Conservation (phyloP, 1,284 basidiomycete genomes). For the Leccinum pachyderme region DNA sequence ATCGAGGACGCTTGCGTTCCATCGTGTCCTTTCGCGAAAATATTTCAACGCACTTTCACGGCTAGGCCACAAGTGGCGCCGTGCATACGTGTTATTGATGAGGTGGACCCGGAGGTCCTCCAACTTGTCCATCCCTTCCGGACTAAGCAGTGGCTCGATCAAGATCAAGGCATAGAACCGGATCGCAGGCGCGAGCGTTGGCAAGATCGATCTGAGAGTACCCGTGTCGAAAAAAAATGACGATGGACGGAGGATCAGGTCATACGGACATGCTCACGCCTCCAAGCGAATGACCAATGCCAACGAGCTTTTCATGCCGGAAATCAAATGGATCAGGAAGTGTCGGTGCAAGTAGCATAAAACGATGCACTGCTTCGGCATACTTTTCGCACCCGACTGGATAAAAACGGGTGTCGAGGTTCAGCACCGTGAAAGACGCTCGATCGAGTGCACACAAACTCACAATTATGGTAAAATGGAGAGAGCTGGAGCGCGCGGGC, state of each 20-base stretch:
- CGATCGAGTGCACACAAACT: slow-evolving; percentile 16
- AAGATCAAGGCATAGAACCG: slow-evolving; percentile 48
- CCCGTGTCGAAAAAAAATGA: slow-evolving; percentile 14
- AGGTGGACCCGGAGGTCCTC: slow-evolving; percentile 39
- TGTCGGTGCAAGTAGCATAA: slow-evolving; percentile 42
- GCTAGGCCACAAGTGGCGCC: slow-evolving; percentile 48
- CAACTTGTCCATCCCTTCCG: slow-evolving; percentile 43
- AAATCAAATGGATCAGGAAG: slow-evolving; percentile 45
- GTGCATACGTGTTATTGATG: slow-evolving; percentile 43
- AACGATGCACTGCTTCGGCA: slow-evolving; percentile 51
- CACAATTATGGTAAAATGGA: slow-evolving; percentile 46
- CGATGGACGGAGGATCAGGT: not conserved
- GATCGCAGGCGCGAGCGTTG: slow-evolving; percentile 42
- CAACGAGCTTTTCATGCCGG: slow-evolving; percentile 45
- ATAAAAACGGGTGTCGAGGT: not conserved
- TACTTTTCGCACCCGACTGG: slow-evolving; percentile 62
- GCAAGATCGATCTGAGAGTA: slow-evolving; percentile 46
- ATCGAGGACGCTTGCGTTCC: slow-evolving; percentile 49
- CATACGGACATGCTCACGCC: slow-evolving; percentile 53
- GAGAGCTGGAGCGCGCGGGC: slow-evolving; percentile 37
- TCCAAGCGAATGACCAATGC: slow-evolving; percentile 64
- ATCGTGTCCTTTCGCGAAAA: slow-evolving; percentile 38
- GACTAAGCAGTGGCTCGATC: slow-evolving; percentile 55
- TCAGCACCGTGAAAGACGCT: slow-evolving; percentile 4
- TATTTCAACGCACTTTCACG: slow-evolving; percentile 38